These are phyloP conservation scores for Calonectria multiphialidica DNA, from an alignment of 2,329 filamentous ascomycete species.

Conservation along the genomic window DNA sequence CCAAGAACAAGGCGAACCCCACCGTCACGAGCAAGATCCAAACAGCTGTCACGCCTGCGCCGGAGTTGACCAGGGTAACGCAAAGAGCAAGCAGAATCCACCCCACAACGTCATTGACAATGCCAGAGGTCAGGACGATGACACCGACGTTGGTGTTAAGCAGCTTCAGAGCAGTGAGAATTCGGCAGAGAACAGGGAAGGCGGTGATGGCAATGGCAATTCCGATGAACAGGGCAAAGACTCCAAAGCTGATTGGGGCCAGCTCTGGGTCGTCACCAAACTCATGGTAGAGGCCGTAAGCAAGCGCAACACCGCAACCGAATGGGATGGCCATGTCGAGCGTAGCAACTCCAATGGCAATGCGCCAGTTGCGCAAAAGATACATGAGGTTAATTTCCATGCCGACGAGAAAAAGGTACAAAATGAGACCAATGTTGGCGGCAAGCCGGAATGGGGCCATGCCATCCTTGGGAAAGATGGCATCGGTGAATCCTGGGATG, in stretches of 20 bases:
- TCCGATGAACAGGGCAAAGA: constrained; percentile 81
- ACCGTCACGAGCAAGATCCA: constrained; percentile 82
- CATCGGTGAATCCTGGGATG: constrained; percentile 79
- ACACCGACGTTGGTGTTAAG: constrained; percentile 86
- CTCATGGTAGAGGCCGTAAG: constrained; percentile 82
- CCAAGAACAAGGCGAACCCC: constrained; percentile 82
- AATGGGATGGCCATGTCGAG: constrained; percentile 87
- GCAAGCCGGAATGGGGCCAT: constrained; percentile 81
- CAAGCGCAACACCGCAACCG: constrained; percentile 81
- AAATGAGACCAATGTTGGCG: constrained; percentile 84
- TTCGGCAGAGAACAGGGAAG: constrained; percentile 91
- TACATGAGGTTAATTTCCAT: constrained; percentile 82
- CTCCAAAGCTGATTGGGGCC: constrained; percentile 58
- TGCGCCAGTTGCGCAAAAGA: constrained; percentile 81
- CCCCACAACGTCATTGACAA: constrained; percentile 81
- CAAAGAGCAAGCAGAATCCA: constrained; percentile 96
- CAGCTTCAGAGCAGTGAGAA: constrained; percentile 89
- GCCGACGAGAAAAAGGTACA: constrained; percentile 91
- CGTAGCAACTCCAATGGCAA: constrained; percentile 82
- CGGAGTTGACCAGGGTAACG: constrained; percentile 90
- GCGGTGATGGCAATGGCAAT: constrained; percentile 93
- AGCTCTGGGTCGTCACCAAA: constrained; percentile 65
- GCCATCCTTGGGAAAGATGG: constrained; percentile 81
- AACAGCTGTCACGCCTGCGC: constrained; percentile 82
- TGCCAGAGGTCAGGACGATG: constrained; percentile 88